A percentile compares a stretch with the other conserved stretches of the same genome.
Evolutionary conservation across 2,329 filamentous ascomycete species (phyloP).

Genomic region (Nemania abortiva): DNA sequence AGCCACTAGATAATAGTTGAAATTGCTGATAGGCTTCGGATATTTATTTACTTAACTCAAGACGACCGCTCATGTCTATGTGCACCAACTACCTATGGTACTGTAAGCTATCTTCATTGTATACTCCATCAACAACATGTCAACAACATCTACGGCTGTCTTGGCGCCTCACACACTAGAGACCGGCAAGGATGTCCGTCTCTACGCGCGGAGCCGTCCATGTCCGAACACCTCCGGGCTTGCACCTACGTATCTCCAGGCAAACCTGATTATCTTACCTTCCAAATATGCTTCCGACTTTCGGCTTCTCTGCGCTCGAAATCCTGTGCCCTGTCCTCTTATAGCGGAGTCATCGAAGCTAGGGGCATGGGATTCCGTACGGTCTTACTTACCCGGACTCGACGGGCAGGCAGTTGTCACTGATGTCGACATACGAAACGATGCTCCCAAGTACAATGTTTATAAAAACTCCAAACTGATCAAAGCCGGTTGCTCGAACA

Average conservation of each 20-base stretch:
- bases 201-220: conserved; percentile 58
- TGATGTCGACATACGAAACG: conserved; percentile 67
- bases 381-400: conserved; percentile 48
- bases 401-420: conserved; percentile 40
- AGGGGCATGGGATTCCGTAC: conserved; percentile 58
- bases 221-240: conserved; percentile 64
- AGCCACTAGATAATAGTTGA: neutral
- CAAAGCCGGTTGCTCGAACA: conserved; percentile 55
- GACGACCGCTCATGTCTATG: neutral
- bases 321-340: conserved; percentile 72
- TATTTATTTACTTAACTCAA: conserved; percentile 1
- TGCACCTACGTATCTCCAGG: conserved; percentile 68
- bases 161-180: conserved; percentile 28
- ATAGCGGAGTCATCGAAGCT: conserved; percentile 63
- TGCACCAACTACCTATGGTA: neutral
- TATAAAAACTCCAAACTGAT: conserved; percentile 63
- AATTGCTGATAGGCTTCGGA: neutral
- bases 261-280: conserved; percentile 72
- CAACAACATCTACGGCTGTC: conserved; percentile 20
- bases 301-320: conserved; percentile 68
- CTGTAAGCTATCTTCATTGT: neutral
- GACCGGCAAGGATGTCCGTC: conserved; percentile 57
- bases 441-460: conserved; percentile 69
- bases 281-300: conserved; percentile 69
- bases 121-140: conserved; percentile 15